Base-by-base conservation (phyloP, 805 yeast genomes). In the Cyberlindnera lachancei region DNA sequence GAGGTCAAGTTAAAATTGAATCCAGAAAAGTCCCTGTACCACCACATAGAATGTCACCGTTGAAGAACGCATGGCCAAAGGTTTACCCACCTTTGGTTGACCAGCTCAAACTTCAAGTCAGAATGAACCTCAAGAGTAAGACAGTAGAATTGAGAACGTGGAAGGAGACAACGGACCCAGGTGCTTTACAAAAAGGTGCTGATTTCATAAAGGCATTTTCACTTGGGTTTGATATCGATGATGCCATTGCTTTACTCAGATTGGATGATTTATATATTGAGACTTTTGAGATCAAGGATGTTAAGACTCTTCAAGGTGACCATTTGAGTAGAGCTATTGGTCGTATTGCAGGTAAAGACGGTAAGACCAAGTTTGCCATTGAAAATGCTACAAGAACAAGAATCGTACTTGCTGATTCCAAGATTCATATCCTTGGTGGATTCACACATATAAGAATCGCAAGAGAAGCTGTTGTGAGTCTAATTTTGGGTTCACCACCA, bases 341-440 rank as follows among this genome's bases (percentile, higher is more conserved):
- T 53, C 86, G 99, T 71, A 92, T 92, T 60, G 98, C 99, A 11
- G 99, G 99, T 59, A 94, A 92, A 56, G 99, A 92, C 56, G 99
- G 99, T 54, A 90, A 88, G 62, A 92, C 97, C 41, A 92, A 90
- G 64, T 92, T 90, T 59, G 96, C 98, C 20, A 92, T 92, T 53
- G 99, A 92, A 62, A 92, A 92, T 55, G 96, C 98, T 13, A 90
- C 97, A 15, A 76, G 97, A 64, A 92, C 99, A 10, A 81, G 99
- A 68, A 88, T 92, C 26, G 99, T 92, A 17, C 68, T 92, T 45
- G 99, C 99, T 0, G 99, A 92, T 60, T 75, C 94, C 28, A 92
- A 90, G 58, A 88, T 92, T 50, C 98, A 92, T 59, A 92, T 92
- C 41, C 67, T 92, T 33, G 99, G 99, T 30, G 98, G 98, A 0